phyloP scores from a whole-genome alignment of 805 yeast species.

The Candida easanensis region DNA sequence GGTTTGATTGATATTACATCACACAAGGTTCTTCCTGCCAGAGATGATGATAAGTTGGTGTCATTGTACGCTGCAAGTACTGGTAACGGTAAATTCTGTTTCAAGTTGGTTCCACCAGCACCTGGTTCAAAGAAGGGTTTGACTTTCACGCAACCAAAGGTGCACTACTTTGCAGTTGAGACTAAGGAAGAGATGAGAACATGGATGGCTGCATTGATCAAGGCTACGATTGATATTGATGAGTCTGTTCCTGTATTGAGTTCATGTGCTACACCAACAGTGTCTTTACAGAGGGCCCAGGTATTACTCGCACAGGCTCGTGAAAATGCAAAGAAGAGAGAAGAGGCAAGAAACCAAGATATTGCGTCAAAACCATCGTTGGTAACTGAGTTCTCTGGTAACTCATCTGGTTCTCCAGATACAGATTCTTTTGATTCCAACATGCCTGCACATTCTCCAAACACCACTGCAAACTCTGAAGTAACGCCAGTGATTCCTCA shows the following conservation, averaged over 20 bases:
- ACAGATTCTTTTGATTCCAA: slow-evolving; percentile 29
- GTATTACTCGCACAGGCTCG: slow-evolving; percentile 80
- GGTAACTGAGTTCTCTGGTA: slow-evolving; percentile 26
- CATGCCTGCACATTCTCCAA: slow-evolving; percentile 29
- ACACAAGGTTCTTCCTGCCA: slow-evolving; percentile 82
- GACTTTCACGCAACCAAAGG: slow-evolving; percentile 93
- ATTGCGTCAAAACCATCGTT: slow-evolving; percentile 17
- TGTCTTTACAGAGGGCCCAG: slow-evolving; percentile 82
- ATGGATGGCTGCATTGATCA: slow-evolving; percentile 94
- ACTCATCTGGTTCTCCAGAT: slow-evolving; percentile 31
- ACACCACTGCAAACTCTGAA: slow-evolving; percentile 38
- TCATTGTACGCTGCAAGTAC: slow-evolving; percentile 90
- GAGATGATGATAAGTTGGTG: slow-evolving; percentile 79
- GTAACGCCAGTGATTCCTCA: slow-evolving; percentile 24
- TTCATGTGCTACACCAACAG: slow-evolving; percentile 94
- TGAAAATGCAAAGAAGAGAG: slow-evolving; percentile 62
- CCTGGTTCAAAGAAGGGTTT: slow-evolving; percentile 95
- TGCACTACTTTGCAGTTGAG: slow-evolving; percentile 95
- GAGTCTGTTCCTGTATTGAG: slow-evolving; percentile 89
- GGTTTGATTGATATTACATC: slow-evolving; percentile 96
- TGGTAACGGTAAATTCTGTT: slow-evolving; percentile 91
- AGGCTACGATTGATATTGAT: slow-evolving; percentile 94
- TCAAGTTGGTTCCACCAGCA: slow-evolving; percentile 93
- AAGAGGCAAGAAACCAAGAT: slow-evolving; percentile 35
- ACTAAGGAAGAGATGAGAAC: slow-evolving; percentile 85